phyloP scores from a whole-genome alignment of 345 rosid genomes.

The Syzygium oleosum region DNA sequence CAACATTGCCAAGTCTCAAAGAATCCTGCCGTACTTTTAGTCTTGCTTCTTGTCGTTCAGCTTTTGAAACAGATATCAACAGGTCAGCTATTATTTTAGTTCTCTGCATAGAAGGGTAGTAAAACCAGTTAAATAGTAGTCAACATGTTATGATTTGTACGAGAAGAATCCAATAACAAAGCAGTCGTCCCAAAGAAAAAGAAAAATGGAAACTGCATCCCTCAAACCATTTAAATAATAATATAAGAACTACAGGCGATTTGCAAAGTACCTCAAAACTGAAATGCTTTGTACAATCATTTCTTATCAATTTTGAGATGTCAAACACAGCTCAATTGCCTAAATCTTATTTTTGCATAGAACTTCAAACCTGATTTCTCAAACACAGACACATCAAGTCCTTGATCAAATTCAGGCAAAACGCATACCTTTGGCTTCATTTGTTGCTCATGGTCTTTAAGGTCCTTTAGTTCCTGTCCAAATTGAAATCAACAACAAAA shows the following conservation, averaged over 20 bases:
- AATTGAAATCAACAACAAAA: slow-evolving; percentile 1
- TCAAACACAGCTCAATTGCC: background rate
- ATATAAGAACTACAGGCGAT: background rate
- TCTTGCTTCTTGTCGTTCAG: slow-evolving; percentile 97
- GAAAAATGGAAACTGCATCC: background rate
- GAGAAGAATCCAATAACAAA: background rate
- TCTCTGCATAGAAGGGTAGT: slow-evolving; percentile 48
- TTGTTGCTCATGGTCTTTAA: slow-evolving; percentile 77
- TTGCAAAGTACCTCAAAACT: background rate
- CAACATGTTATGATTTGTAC: background rate
- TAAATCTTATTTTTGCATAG: background rate
- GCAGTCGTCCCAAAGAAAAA: background rate
- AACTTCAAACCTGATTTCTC: background rate
- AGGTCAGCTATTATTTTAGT: slow-evolving; percentile 85
- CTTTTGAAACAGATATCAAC: slow-evolving; percentile 90
- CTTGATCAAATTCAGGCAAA: background rate
- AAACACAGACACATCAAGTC: background rate
- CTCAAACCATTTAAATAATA: background rate
- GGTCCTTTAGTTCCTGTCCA: slow-evolving; percentile 75
- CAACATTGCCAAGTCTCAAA: slow-evolving; percentile 93
- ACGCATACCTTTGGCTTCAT: slow-evolving; percentile 73
- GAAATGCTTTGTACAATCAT: background rate
- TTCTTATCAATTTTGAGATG: background rate
- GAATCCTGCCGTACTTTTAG: slow-evolving; percentile 95
- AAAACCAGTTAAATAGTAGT: background rate